These are phyloP conservation scores for Schizothecium vesticola DNA, from an alignment of 495 filamentous ascomycete genomes.

Conservation along the genomic window DNA sequence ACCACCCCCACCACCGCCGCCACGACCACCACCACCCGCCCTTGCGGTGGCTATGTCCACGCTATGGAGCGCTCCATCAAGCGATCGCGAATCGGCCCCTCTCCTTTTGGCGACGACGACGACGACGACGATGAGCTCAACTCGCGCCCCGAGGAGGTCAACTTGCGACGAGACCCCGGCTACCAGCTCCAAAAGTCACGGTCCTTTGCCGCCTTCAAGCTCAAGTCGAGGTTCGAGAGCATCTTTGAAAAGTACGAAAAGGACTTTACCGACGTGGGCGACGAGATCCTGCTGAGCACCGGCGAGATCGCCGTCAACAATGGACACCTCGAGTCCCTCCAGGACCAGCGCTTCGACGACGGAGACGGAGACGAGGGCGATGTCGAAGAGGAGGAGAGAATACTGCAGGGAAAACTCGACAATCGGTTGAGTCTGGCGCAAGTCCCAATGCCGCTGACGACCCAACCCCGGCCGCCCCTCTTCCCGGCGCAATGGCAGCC, in stretches of 20 bases:
- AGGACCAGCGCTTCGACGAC: constrained; percentile 33
- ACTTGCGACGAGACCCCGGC: constrained; percentile 42
- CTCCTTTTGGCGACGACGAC: constrained; percentile 34
- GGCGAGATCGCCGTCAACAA: constrained; percentile 80
- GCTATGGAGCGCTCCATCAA: constrained; percentile 57
- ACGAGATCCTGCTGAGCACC: constrained; percentile 42
- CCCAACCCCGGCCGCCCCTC: constrained; percentile 1
- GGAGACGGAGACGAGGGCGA: constrained; percentile 24
- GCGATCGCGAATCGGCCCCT: constrained; percentile 44
- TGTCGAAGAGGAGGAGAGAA: constrained; percentile 26
- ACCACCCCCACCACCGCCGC: background rate
- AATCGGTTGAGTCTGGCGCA: constrained; percentile 3
- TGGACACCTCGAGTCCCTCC: constrained; percentile 66
- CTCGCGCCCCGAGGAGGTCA: constrained; percentile 37
- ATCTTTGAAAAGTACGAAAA: constrained; percentile 85
- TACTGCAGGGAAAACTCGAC: constrained; percentile 13
- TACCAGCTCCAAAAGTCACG: constrained; percentile 53
- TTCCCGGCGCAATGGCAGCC: constrained; percentile 8
- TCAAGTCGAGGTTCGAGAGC: constrained; percentile 75
- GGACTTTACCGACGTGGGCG: constrained; percentile 71
- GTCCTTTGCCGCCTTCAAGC: constrained; percentile 54
- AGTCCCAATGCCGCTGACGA: background rate
- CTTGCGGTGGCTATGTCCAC: constrained; percentile 3
- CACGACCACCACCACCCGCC: background rate
- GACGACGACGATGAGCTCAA: constrained; percentile 40